A percentile compares a stretch with the other conserved stretches of the same genome.
Evolutionary conservation across 2,329 filamentous ascomycete genomes (phyloP).

Genomic region (Aspergillus calidoustus): DNA sequence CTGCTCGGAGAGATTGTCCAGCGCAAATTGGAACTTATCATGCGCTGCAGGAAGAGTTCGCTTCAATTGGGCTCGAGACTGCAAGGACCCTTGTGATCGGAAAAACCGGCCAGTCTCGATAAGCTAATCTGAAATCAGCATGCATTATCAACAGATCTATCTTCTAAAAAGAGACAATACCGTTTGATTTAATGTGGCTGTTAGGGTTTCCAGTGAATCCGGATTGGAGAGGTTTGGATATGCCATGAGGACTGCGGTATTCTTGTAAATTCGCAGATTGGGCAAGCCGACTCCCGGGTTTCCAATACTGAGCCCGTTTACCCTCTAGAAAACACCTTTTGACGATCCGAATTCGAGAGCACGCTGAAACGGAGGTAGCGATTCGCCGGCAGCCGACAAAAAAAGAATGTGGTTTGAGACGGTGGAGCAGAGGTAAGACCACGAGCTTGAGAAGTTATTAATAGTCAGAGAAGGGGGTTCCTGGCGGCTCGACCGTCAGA

Average conservation of each 20-base stretch:
- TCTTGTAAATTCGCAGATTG: not conserved
- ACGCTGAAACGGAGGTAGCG: not conserved
- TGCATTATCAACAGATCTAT: not conserved
- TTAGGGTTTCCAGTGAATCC: conserved; percentile 42
- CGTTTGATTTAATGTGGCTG: conserved; percentile 43
- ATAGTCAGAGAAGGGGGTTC: conserved; percentile 2
- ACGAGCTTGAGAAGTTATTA: conserved; percentile 10
- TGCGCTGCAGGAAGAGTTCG: conserved; percentile 43
- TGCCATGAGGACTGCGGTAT: conserved; percentile 24
- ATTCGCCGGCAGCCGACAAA: not conserved
- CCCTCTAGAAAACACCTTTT: not conserved
- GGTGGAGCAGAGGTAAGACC: not conserved
- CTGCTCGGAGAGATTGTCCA: conserved; percentile 48
- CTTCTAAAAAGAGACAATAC: conserved; percentile 26
- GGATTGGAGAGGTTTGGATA: conserved; percentile 32
- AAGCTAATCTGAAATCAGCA: conserved; percentile 38
- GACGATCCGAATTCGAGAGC: not conserved
- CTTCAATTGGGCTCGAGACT: conserved; percentile 41
- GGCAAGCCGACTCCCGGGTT: not conserved
- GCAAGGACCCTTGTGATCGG: conserved; percentile 40
- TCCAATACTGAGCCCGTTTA: not conserved
- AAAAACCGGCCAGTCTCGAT: conserved; percentile 49
- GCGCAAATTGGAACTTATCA: conserved; percentile 45
- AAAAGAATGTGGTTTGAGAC: not conserved
- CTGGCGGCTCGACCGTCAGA: conserved; percentile 2